Conservation (phyloP, 2,329 filamentous ascomycete genomes). For the Neonectria coccinea region DNA sequence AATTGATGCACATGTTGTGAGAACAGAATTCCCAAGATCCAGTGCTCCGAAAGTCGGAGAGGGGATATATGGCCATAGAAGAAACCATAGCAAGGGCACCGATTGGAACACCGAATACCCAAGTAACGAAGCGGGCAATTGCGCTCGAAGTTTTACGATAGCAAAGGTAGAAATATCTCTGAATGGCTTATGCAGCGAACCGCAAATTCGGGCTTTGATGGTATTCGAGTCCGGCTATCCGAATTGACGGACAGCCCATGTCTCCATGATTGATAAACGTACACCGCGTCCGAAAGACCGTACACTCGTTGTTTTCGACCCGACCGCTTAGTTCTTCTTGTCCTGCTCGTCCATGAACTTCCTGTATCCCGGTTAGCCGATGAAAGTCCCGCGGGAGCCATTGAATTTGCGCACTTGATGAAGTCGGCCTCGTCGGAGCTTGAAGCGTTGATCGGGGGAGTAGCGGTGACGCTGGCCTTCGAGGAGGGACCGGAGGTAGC, state of each 20-base stretch:
- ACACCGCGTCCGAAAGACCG: conserved; percentile 50
- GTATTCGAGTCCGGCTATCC: conserved; percentile 44
- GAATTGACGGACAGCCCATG: conserved; percentile 40
- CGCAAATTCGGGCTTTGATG: conserved; percentile 41
- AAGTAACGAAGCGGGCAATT: background rate
- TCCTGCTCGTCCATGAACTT: conserved; percentile 57
- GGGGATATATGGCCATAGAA: background rate
- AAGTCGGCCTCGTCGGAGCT: conserved; percentile 73
- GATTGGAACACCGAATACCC: background rate
- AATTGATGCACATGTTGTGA: background rate
- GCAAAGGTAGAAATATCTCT: background rate
- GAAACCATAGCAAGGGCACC: background rate
- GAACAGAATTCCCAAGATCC: background rate
- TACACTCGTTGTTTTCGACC: conserved; percentile 32
- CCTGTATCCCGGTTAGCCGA: conserved; percentile 48
- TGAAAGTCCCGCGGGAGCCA: conserved; percentile 9
- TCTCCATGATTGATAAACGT: conserved; percentile 48
- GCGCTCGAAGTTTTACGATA: conserved; percentile 29
- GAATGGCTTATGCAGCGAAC: conserved; percentile 38
- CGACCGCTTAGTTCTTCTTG: conserved; percentile 54
- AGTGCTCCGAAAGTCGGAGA: conserved; percentile 3
- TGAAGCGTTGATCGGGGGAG: conserved; percentile 71
- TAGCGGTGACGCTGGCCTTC: conserved; percentile 56
- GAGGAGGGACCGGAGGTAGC: conserved; percentile 60
- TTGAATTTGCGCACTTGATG: conserved; percentile 67